Evolutionary conservation across 1,284 basidiomycete genomes (phyloP).

Genomic region (Boletus calvinii): DNA sequence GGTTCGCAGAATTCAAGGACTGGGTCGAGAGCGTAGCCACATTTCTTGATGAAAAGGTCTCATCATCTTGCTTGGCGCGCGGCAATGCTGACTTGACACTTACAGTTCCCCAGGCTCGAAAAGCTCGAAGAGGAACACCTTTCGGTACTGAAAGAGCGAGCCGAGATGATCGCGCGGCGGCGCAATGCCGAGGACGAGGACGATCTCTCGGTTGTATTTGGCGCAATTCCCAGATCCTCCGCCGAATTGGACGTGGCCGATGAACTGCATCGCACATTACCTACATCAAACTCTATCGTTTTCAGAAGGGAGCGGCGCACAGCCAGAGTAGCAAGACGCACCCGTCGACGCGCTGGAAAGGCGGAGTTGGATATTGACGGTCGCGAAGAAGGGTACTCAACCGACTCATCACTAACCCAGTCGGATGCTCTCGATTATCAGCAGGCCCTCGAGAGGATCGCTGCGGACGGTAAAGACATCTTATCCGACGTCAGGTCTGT

Average conservation of each 20-base stretch:
- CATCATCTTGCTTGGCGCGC: slow-evolving; percentile 1
- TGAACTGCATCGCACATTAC: slow-evolving; percentile 60
- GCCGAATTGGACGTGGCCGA: slow-evolving; percentile 51
- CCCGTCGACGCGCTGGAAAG: slow-evolving; percentile 39
- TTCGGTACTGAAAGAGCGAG: slow-evolving; percentile 73
- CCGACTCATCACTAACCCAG: slow-evolving; percentile 71
- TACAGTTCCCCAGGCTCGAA: slow-evolving; percentile 81
- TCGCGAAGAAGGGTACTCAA: slow-evolving; percentile 83
- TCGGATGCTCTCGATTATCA: slow-evolving; percentile 71
- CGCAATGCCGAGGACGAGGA: slow-evolving; percentile 76
- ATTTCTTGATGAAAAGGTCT: slow-evolving; percentile 91
- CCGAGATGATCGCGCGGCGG: slow-evolving; percentile 65
- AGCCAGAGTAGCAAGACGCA: slow-evolving; percentile 51
- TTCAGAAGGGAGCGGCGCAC: slow-evolving; percentile 53
- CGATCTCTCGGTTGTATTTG: slow-evolving; percentile 77
- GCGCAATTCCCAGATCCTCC: slow-evolving; percentile 43
- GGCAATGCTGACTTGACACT: slow-evolving; percentile 9
- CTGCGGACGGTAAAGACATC: slow-evolving; percentile 51
- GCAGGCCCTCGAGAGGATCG: slow-evolving; percentile 59
- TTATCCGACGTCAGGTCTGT: slow-evolving; percentile 85
- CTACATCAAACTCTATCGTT: slow-evolving; percentile 45
- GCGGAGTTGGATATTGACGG: slow-evolving; percentile 18
- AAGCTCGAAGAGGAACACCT: slow-evolving; percentile 81
- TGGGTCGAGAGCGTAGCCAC: slow-evolving; percentile 87
- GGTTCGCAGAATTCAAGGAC: slow-evolving; percentile 82